Evolutionary conservation across 208 protist genomes (phyloP).

Genomic region (Leishmania turanica): DNA sequence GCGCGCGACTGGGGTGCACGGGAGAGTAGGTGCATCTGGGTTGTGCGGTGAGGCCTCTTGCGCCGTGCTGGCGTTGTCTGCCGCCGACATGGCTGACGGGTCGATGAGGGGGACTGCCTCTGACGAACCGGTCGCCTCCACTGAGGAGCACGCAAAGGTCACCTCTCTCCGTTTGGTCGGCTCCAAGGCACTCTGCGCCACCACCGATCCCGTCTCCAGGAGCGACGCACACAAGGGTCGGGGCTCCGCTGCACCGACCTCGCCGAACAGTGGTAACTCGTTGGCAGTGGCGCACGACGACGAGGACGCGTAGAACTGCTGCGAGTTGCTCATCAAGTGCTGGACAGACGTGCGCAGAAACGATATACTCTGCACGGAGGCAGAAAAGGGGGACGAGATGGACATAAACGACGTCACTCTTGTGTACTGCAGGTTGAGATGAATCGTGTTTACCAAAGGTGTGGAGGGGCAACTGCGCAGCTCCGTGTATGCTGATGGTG

Average conservation of each 20-base stretch:
- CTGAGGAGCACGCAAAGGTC: background rate
- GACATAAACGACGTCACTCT: conserved; percentile 35
- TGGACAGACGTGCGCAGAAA: conserved; percentile 9
- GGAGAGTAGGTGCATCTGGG: background rate
- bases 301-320: conserved; percentile 6
- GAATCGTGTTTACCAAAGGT: conserved; percentile 25
- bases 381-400: conserved; percentile 24
- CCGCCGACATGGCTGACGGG: background rate
- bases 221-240: background rate
- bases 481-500: background rate
- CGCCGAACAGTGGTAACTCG: background rate
- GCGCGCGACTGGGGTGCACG: conserved; percentile 6
- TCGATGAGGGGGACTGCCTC: background rate
- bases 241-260: background rate
- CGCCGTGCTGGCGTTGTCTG: background rate
- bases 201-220: background rate
- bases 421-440: conserved; percentile 23
- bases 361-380: conserved; percentile 15
- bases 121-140: background rate
- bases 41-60: conserved; percentile 3
- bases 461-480: conserved; percentile 11
- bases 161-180: background rate
- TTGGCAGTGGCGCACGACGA: background rate
- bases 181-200: background rate
- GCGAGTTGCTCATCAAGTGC: conserved; percentile 6